Evolutionary conservation across 192 early-diverging fungal species (phyloP), one percentile per base, ranked within the genome.

Genomic region (Geranomyces michiganensis): DNA sequence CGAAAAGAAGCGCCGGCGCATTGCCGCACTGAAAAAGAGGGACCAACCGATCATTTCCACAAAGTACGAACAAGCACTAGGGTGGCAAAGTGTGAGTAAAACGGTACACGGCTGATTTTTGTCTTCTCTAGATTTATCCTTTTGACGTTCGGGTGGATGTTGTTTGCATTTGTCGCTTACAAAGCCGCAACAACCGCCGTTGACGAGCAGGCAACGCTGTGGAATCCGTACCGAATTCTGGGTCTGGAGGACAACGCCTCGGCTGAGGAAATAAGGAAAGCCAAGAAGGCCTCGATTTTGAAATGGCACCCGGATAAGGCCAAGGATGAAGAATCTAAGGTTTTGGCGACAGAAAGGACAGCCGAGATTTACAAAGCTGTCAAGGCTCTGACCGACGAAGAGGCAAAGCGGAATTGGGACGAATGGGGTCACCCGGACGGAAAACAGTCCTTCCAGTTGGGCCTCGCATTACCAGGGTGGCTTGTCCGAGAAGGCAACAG

Each of bases 401-500:
- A 90, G 61, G 91, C 88, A 22, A 88, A 91, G 66, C 89, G 92
- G 71, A 93, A 92, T 78, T 99, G 90, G 83, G 94, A 97, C 69
- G 93, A 99, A 77, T 96, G 85, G 68, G 96, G 96, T 61, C 94
- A 98, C 77, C 96, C 97, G 19, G 97, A 99, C 77, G 97, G 97
- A 15, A 95, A 93, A 73, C 95, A 97, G 79, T 89, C 92, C 24
- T 88, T 90, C 68, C 83, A 90, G 41, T 91, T 97, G 87, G 95
- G 95, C 47, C 91, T 99, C 75, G 97, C 97, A 3, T 85, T 99
- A 44, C 97, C 97, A 5, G 85, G 85, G 55, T 92, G 92, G 84
- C 80, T 99, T 14, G 92, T 98, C 0, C 93, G 96, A 71, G 85
- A 90, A 19, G 83, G 88, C 70, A 94, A 96, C 78, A 83, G 60